Base-by-base conservation (phyloP, 768 basidiomycete species). In the Suillus decipiens region DNA sequence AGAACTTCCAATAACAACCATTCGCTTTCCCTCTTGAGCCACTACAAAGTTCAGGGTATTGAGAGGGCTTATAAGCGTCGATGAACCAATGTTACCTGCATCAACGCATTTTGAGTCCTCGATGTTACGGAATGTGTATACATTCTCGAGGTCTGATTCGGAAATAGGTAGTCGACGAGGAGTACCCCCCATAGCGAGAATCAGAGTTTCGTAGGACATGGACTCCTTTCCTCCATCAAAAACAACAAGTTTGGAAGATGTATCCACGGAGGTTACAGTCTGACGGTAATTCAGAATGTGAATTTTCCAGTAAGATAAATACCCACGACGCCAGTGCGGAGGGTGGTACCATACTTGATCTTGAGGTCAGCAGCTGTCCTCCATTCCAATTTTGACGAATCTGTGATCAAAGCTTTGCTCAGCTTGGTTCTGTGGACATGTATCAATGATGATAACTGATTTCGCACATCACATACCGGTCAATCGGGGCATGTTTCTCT, bases 1-100 rank as follows among this genome's bases (percentile, higher is more conserved):
- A 15, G 90, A 92, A 57, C 88, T 90, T 2, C 95, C 95, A 66
- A 96, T 89, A 14, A 96, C 84, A 37, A 94, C 93, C 63, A 90
- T 74, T 56, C 81, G 80, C 75, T 93, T 91, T 39, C 89, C 89
- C 66, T 92, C 89, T 76, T 89, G 78, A 41, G 83, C 83, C 56
- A 82, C 88, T 90, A 45, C 54, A 61, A 19, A 19, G 1, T 41
- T 24, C 50, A 36, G 11, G 60, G 50, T 37, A 45, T 51, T 7
- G 19, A 45, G 41, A 41, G 60, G 15, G 60, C 63, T 62, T 43
- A 41, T 36, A 37, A 33, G n/a, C 6, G 14, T 36, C 31, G 33
- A 47, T 51, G n/a, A 31, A 57, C 33, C 14, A 2, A 15, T 71
- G 79, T 61, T 67, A 89, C 90, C 89, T 61, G 82, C 82, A 67